Evolutionary conservation across 371 early-diverging fungal species (phyloP).

Genomic region (Basidiobolus meristosporus): DNA sequence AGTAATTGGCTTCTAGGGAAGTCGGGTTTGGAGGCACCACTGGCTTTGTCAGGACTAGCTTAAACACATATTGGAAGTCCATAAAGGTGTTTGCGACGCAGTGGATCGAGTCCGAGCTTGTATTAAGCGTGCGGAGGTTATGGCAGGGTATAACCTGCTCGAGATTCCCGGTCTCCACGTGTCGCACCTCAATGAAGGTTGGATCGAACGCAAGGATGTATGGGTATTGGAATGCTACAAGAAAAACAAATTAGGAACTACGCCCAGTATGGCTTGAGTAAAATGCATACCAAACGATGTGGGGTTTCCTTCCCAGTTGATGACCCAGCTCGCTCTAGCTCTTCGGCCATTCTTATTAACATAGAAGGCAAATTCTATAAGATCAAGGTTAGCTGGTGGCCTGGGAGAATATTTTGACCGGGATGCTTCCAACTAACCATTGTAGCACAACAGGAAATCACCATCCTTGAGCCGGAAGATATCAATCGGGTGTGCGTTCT

Average conservation of each 20-base stretch:
- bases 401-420: too few relatives aligned
- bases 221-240: conserved; percentile 48
- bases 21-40: background rate
- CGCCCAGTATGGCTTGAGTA: background rate
- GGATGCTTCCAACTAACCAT: conserved; percentile 29
- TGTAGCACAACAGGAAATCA: conserved; percentile 76
- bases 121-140: conserved; percentile 32
- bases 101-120: conserved; percentile 11
- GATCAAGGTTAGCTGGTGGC: too few relatives aligned
- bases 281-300: conserved; percentile 33
- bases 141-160: conserved; percentile 37
- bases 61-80: background rate
- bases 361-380: conserved; percentile 65
- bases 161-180: conserved; percentile 53
- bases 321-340: conserved; percentile 44
- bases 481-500: conserved; percentile 52
- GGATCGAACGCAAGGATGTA: conserved; percentile 78
- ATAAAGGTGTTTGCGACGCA: conserved; percentile 1
- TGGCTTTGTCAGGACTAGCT: background rate
- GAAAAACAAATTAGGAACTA: too few relatives aligned
- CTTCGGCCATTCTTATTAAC: conserved; percentile 73
- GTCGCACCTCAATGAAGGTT: conserved; percentile 75
- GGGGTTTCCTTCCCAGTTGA: conserved; percentile 58
- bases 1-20: background rate
- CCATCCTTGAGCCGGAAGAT: conserved; percentile 58